Base-by-base conservation (phyloP, 345 rosid genomes). In the Bruguiera gymnorhiza region DNA sequence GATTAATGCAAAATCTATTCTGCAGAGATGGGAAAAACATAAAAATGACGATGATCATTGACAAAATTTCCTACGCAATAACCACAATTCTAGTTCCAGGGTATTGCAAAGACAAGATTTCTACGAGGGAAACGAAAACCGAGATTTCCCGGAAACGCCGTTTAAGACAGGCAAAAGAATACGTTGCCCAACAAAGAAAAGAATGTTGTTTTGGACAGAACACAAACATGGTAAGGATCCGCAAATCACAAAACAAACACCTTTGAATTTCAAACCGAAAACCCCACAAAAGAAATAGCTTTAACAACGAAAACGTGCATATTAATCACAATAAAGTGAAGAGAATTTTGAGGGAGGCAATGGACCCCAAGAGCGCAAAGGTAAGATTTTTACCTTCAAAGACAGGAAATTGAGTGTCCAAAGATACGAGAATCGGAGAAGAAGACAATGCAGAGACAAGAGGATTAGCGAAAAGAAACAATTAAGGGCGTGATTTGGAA, bases 361-460 rank as follows among this genome's bases (percentile, higher is more conserved):
- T 48, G 50, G 60, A 30, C 18, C 30, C 15, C 8, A n/a, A 58
- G 24, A 68, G 32, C 24, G 60, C 27, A 21, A 56, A 24, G 23
- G 11, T 39, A 11, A 54, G 48, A 58, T 57, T 62, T 71, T 67
- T 62, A 74, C 81, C 78, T 67, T 37, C 10, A 52, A 39, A 31
- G 58, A 37, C 62, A 31, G 26, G 30, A 34, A 73, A 63, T 50
- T 10, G 61, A 23, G 39, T 31, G 8, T 23, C 7, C 11, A 36
- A 16, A 34, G 61, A 65, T 52, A 11, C 0, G 10, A 8, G 0
- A 16, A 24, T 13, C 5, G 18, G 19, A 36, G 55, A 23, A 56
- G 37, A 59, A 29, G 69, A 69, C 62, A 50, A 62, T 20, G 60
- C 10, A 27, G 30, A 10, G 26, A 63, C 23, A 61, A 10, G 6